These are phyloP conservation scores for Isatis tinctoria DNA, from an alignment of 345 rosid genomes.

Conservation along the genomic window DNA sequence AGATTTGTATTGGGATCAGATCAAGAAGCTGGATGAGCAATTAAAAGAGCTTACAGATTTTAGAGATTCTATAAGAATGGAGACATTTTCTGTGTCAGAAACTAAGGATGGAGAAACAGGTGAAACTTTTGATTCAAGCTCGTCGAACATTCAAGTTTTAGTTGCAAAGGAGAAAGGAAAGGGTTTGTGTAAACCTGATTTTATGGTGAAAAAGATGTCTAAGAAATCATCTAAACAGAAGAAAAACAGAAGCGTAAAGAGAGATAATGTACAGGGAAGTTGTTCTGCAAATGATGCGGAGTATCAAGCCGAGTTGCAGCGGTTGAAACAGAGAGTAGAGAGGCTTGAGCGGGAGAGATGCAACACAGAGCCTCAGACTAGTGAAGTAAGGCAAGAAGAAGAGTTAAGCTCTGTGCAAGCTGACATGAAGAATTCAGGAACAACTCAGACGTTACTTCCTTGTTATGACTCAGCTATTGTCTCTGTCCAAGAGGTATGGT, in stretches of 20 bases:
- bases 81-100: conserved; percentile 23
- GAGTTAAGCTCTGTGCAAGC: conserved; percentile 41
- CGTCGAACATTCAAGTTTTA: conserved; percentile 42
- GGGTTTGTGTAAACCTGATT: conserved; percentile 16
- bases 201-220: conserved; percentile 23
- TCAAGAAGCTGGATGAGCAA: conserved; percentile 43
- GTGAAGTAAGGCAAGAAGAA: conserved; percentile 34
- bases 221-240: conserved; percentile 30
- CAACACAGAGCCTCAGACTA: conserved; percentile 22
- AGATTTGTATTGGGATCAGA: conserved; percentile 16
- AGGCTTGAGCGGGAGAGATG: conserved; percentile 26
- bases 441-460: background rate
- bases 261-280: background rate
- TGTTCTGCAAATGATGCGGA: conserved; percentile 31
- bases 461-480: conserved; percentile 37
- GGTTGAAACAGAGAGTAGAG: conserved; percentile 31
- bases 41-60: conserved; percentile 42
- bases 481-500: conserved; percentile 30
- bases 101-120: conserved; percentile 13
- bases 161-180: conserved; percentile 18
- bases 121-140: background rate
- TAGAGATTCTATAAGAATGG: conserved; percentile 23
- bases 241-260: background rate
- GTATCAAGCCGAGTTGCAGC: conserved; percentile 17
- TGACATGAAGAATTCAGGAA: background rate